Percentiles rank a stretch among this genome's conserved stretches.
phyloP scores from a whole-genome alignment of 2,329 filamentous ascomycete genomes.

The Pseudopithomyces maydicus region DNA sequence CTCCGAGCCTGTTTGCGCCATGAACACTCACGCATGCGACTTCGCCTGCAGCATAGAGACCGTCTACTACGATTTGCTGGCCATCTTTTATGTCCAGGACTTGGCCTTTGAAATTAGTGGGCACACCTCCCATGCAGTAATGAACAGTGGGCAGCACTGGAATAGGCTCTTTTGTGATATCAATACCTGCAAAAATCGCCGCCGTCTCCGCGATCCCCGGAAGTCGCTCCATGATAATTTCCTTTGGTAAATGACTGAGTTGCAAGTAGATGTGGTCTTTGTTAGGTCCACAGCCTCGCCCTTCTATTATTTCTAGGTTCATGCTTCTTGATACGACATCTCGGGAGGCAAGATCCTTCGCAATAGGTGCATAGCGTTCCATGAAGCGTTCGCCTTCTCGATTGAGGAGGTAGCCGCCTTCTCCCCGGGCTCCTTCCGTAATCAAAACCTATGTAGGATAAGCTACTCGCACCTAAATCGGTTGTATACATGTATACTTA shows the following conservation, averaged over 20 bases:
- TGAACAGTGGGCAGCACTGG: constrained; percentile 58
- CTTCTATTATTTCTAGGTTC: constrained; percentile 56
- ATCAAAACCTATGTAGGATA: constrained; percentile 44
- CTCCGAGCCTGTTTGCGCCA: constrained; percentile 55
- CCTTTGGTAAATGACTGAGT: constrained; percentile 53
- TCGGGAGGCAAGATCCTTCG: constrained; percentile 55
- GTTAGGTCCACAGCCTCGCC: constrained; percentile 51
- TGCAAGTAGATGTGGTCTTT: constrained; percentile 57
- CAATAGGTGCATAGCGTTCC: constrained; percentile 58
- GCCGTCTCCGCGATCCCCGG: constrained; percentile 59
- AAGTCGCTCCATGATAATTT: constrained; percentile 54
- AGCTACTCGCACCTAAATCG: not conserved
- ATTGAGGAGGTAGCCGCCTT: constrained; percentile 58
- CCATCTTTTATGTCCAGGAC: constrained; percentile 48
- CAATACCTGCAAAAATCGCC: constrained; percentile 55
- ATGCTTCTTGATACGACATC: constrained; percentile 56
- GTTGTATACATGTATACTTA: constrained; percentile 23
- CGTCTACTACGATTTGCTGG: constrained; percentile 51
- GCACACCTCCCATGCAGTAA: constrained; percentile 58
- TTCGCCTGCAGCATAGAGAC: constrained; percentile 56
- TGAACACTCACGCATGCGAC: constrained; percentile 57
- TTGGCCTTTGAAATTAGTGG: constrained; percentile 56
- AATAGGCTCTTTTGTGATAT: constrained; percentile 56
- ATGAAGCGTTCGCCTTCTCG: constrained; percentile 56
- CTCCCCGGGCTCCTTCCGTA: constrained; percentile 56